phyloP scores from a whole-genome alignment of 2,329 filamentous ascomycete species.

The Acephala macrosclerotiorum region DNA sequence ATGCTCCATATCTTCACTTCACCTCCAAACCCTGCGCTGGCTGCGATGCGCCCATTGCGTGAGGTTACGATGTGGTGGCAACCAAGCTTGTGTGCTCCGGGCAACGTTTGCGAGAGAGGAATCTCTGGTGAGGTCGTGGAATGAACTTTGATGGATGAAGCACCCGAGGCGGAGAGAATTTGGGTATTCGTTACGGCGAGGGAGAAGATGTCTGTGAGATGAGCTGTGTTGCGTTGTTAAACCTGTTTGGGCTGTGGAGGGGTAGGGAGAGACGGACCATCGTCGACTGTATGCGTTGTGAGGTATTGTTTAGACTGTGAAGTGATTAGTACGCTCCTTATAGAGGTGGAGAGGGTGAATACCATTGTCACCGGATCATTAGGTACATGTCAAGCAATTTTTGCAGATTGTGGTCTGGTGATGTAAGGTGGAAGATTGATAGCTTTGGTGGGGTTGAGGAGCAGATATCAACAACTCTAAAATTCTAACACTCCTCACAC shows the following conservation, averaged over 20 bases:
- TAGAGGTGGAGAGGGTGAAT: slow-evolving; percentile 20
- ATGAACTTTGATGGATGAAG: slow-evolving; percentile 82
- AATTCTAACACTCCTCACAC: not conserved
- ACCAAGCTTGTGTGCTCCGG: slow-evolving; percentile 83
- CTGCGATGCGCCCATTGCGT: slow-evolving; percentile 73
- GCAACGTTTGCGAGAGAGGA: slow-evolving; percentile 79
- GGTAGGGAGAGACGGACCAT: slow-evolving; percentile 63
- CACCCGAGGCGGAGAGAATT: slow-evolving; percentile 85
- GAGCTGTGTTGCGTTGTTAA: slow-evolving; percentile 61
- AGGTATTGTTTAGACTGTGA: slow-evolving; percentile 96
- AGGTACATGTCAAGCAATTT: slow-evolving; percentile 22
- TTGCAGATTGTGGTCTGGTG: slow-evolving; percentile 20
- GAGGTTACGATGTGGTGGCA: slow-evolving; percentile 87
- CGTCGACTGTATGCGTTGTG: slow-evolving; percentile 87
- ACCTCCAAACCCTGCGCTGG: slow-evolving; percentile 88
- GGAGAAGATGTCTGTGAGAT: slow-evolving; percentile 84
- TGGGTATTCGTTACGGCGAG: slow-evolving; percentile 77
- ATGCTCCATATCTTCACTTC: slow-evolving; percentile 84
- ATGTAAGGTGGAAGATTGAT: slow-evolving; percentile 9
- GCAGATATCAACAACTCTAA: slow-evolving; percentile 7
- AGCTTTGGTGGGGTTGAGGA: slow-evolving; percentile 32
- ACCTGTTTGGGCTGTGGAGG: slow-evolving; percentile 24
- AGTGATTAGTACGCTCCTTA: not conserved
- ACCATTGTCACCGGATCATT: slow-evolving; percentile 42
- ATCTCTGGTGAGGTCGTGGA: slow-evolving; percentile 75